Base-by-base conservation (phyloP, 2,329 filamentous ascomycete species). In the Diaporthe sp. region DNA sequence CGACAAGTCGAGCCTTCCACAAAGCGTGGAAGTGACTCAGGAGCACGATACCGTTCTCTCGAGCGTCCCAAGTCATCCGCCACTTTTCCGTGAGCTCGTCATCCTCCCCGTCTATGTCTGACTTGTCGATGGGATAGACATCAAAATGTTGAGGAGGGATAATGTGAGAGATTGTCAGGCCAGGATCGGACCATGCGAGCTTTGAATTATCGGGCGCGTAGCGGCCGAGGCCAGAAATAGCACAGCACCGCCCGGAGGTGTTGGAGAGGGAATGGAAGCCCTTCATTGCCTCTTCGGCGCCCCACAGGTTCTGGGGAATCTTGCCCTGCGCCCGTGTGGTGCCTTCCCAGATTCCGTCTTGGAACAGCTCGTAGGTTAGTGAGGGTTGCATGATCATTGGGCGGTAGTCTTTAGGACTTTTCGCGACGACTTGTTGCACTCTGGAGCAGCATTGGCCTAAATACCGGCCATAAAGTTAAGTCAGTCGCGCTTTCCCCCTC, bases 291-390 rank as follows among this genome's bases (percentile, higher is more conserved):
- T 44, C n/a, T 37, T 51, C n/a, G 31, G 57, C 44, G 42, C 49
- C 31, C 37, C 22, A 42, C 2, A 61, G 13, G 37, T 42, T 42
- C n/a, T 15, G 37, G 2, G 58, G 58, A 31, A 25, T 42, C 95
- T 98, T 98, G 77, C 95, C 95, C 15, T 94, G 95, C 7, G 92
- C 87, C 60, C 94, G 94, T 78, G 98, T 90, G 28, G 89, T 89
- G 12, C 31, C 55, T 19, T 19, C 10, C 55, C 55, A 49, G 7
- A 22, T 17, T 44, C 70, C 55, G 25, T 72, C 49, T 15, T 28
- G 12, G n/a, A 22, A 19, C 17, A 61, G 10, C 19, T 72, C 55
- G 44, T 72, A 72, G 0, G 19, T 25, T 4, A 31, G 42, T 0
- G 55, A 13, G 17, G 28, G 34, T 28, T 37, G 42, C 1, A 44